Evolutionary conservation across 2,329 filamentous ascomycete species (phyloP).

Genomic region (Pseudogymnoascus verrucosus): DNA sequence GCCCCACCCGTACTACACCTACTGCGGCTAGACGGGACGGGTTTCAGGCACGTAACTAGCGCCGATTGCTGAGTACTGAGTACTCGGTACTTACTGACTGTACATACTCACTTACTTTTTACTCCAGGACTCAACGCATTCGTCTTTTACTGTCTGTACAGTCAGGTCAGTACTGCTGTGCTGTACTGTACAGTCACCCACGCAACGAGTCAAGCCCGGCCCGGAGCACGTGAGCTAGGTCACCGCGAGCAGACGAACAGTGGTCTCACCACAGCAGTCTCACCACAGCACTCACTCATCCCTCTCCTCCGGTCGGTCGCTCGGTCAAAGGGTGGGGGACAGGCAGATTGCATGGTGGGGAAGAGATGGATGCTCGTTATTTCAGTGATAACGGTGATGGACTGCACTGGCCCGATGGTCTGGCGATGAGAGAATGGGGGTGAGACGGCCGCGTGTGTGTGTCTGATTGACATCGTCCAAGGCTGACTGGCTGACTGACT

Average conservation of each 20-base stretch:
- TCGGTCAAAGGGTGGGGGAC: neutral
- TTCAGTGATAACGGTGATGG: neutral
- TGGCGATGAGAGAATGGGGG: neutral
- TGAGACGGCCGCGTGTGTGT: neutral
- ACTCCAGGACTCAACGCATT: too few relatives aligned
- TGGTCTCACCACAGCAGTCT: too few relatives aligned
- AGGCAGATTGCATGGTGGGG: neutral
- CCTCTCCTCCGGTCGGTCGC: too few relatives aligned
- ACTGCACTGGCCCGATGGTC: neutral
- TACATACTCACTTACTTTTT: too few relatives aligned
- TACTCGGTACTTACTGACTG: neutral
- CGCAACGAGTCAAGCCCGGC: neutral
- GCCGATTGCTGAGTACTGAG: neutral
- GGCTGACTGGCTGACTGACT: too few relatives aligned
- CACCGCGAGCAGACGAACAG: too few relatives aligned
- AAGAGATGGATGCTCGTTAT: neutral
- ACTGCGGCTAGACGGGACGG: neutral
- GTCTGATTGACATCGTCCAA: neutral
- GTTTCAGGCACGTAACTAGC: neutral
- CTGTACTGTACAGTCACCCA: too few relatives aligned
- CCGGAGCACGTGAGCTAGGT: neutral
- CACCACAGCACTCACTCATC: too few relatives aligned
- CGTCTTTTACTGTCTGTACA: too few relatives aligned
- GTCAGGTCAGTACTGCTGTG: too few relatives aligned
- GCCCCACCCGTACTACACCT: neutral